A percentile compares a stretch with the other conserved stretches of the same genome.
Conservation (phyloP, 2,329 filamentous ascomycete species). For the Emericellopsis cladophorae region DNA sequence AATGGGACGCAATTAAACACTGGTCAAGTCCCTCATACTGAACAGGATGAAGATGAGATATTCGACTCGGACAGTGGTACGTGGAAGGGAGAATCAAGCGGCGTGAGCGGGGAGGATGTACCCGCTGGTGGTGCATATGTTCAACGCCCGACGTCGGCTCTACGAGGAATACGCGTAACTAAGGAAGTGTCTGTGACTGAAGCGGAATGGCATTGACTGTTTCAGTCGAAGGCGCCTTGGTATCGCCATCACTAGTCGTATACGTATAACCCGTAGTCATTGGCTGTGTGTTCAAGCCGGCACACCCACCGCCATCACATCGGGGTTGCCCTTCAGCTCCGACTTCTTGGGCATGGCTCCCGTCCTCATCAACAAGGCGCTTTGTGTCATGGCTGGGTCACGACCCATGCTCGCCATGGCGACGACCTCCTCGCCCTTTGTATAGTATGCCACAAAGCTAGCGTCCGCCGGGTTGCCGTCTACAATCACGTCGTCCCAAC, state of each 20-base stretch:
- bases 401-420: conserved; percentile 84
- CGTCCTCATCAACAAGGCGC: conserved; percentile 71
- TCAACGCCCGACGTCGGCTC: no score
- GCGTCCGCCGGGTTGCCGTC: conserved; percentile 63
- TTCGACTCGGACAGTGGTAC: no score
- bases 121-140: no score
- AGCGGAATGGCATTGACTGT: no score
- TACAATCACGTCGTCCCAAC: conserved; percentile 78
- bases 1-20: no score
- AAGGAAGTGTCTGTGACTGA: no score
- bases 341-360: conserved; percentile 75
- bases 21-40: no score
- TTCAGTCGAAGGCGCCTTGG: not conserved
- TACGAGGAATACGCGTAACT: no score
- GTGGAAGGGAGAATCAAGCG: no score
- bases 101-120: no score
- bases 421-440: conserved; percentile 72
- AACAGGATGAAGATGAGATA: no score
- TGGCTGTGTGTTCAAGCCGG: conserved; percentile 11
- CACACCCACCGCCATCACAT: conserved; percentile 30
- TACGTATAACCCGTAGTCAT: no score
- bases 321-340: conserved; percentile 53
- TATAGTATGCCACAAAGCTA: conserved; percentile 85
- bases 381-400: conserved; percentile 77
- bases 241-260: conserved; percentile 1